These are phyloP conservation scores for Bondarzewia mesenterica DNA, from an alignment of 1,284 basidiomycete genomes.

Conservation along the genomic window DNA sequence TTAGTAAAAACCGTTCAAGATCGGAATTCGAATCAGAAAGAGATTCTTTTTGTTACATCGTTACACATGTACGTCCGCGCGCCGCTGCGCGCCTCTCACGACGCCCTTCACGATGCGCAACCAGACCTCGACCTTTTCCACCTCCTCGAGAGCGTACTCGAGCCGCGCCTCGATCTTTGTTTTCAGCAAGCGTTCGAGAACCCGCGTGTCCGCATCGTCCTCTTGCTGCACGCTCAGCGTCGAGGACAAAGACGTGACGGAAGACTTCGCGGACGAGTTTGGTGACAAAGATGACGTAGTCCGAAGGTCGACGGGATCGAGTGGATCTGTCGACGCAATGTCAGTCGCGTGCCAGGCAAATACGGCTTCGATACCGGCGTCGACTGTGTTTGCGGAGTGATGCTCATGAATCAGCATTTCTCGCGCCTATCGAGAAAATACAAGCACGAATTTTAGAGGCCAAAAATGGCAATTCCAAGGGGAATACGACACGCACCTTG, in stretches of 20 bases:
- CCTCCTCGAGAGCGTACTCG: conserved; percentile 52
- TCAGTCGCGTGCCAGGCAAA: background rate
- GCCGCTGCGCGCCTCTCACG: conserved; percentile 45
- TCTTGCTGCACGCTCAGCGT: conserved; percentile 32
- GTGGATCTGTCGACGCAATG: background rate
- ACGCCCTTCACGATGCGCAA: conserved; percentile 55
- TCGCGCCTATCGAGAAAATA: conserved; percentile 5
- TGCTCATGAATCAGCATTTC: conserved; percentile 8
- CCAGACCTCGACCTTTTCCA: conserved; percentile 52
- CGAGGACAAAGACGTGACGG: conserved; percentile 12
- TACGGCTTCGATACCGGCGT: conserved; percentile 3
- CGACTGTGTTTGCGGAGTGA: conserved; percentile 3
- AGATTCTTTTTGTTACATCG: conserved; percentile 3
- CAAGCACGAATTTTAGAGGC: background rate
- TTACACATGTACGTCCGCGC: conserved; percentile 12
- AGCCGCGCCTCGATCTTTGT: conserved; percentile 54
- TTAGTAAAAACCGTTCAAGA: background rate
- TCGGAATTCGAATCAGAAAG: background rate
- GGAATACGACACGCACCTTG: conserved; percentile 7
- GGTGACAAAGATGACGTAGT: background rate
- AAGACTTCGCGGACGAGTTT: background rate
- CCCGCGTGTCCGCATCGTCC: conserved; percentile 46
- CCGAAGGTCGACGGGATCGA: background rate
- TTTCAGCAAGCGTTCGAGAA: conserved; percentile 48
- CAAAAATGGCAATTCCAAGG: no score